These are phyloP conservation scores for Zangia roseola DNA, from an alignment of 768 basidiomycete genomes.

Conservation along the genomic window DNA sequence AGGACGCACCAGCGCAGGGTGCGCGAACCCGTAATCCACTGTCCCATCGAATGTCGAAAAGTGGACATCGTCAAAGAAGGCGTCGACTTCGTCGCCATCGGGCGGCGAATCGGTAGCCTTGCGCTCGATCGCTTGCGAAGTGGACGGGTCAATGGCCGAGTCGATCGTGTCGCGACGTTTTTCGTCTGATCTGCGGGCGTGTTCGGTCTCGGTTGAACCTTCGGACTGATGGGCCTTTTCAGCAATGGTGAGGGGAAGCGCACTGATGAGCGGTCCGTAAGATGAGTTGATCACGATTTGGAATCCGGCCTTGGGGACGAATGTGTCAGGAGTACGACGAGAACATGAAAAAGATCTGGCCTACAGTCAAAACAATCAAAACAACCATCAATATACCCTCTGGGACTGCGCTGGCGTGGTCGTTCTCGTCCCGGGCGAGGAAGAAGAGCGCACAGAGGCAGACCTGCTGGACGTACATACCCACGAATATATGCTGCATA, in stretches of 20 bases:
- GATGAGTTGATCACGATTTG: slow-evolving; percentile 74
- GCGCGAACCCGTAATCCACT: slow-evolving; percentile 72
- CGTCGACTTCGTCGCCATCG: slow-evolving; percentile 7
- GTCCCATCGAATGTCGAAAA: slow-evolving; percentile 26
- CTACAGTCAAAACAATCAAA: slow-evolving; percentile 81
- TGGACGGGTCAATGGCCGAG: slow-evolving; percentile 3
- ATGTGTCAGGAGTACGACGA: background rate
- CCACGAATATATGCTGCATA: slow-evolving; percentile 90
- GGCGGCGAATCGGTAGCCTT: background rate
- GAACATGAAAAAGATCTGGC: background rate
- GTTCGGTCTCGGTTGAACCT: background rate
- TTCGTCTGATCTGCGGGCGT: slow-evolving; percentile 10
- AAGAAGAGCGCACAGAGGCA: slow-evolving; percentile 90
- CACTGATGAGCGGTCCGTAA: slow-evolving; percentile 71
- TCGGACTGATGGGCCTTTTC: slow-evolving; percentile 53
- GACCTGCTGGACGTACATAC: slow-evolving; percentile 87
- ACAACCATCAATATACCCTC: slow-evolving; percentile 85
- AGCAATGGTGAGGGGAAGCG: slow-evolving; percentile 78
- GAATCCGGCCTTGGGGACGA: slow-evolving; percentile 50
- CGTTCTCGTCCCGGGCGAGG: slow-evolving; percentile 60
- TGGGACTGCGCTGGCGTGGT: slow-evolving; percentile 56
- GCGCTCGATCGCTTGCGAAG: background rate
- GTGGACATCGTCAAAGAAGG: slow-evolving; percentile 15
- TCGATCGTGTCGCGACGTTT: slow-evolving; percentile 15
- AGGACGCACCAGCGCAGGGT: slow-evolving; percentile 74